phyloP scores from a whole-genome alignment of 768 basidiomycete genomes.

The Suillus subaureus region DNA sequence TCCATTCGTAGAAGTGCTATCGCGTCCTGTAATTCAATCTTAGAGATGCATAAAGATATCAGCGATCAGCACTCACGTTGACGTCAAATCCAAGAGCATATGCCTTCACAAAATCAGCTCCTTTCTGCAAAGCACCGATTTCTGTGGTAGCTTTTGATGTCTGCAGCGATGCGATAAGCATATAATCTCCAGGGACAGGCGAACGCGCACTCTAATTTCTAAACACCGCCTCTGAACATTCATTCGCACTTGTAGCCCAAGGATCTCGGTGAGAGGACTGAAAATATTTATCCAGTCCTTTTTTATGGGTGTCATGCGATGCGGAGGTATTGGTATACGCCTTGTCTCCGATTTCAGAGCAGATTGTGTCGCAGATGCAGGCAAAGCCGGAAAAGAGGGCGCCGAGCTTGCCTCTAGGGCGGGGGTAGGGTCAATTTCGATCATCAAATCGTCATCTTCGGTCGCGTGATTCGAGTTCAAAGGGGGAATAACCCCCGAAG shows the following conservation, averaged over 20 bases:
- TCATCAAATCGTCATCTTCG: conserved; percentile 65
- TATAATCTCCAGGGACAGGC: not conserved
- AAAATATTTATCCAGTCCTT: conserved; percentile 97
- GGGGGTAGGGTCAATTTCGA: conserved; percentile 51
- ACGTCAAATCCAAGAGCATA: conserved; percentile 95
- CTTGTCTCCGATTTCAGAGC: conserved; percentile 82
- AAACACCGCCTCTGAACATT: conserved; percentile 88
- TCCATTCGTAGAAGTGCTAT: conserved; percentile 94
- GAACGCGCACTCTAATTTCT: conserved; percentile 80
- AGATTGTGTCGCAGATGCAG: conserved; percentile 55
- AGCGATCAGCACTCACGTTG: conserved; percentile 58
- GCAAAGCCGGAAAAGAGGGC: conserved; percentile 71
- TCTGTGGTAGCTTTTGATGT: conserved; percentile 96
- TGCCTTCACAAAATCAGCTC: conserved; percentile 96
- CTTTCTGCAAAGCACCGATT: conserved; percentile 91
- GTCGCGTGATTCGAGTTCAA: conserved; percentile 19
- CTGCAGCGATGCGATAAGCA: conserved; percentile 40
- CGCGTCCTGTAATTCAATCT: conserved; percentile 64
- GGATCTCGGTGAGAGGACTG: conserved; percentile 91
- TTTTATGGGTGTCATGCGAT: conserved; percentile 96
- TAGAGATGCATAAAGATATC: not conserved
- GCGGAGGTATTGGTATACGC: conserved; percentile 90
- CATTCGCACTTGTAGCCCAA: conserved; percentile 96
- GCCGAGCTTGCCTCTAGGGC: conserved; percentile 50
- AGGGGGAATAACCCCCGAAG: conserved; percentile 19